Evolutionary conservation across 2,329 filamentous ascomycete species (phyloP).

Genomic region (Akanthomyces dipterigenus): DNA sequence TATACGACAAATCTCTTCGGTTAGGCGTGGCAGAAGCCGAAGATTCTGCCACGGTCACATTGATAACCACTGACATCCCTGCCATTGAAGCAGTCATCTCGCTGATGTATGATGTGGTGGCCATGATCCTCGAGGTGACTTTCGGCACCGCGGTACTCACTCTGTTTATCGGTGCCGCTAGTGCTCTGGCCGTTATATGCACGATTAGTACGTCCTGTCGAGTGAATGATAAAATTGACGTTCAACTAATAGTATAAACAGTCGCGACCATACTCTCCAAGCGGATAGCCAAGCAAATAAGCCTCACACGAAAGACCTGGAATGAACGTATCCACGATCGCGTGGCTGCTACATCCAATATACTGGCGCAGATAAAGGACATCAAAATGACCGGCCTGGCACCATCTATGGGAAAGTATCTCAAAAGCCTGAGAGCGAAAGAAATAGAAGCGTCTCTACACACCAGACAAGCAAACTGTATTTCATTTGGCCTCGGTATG

Average conservation of each 20-base stretch:
- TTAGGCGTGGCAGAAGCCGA: background rate
- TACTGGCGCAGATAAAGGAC: background rate
- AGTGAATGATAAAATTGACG: too few species aligned
- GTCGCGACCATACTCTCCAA: too few species aligned
- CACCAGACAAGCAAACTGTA: background rate
- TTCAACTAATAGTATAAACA: too few species aligned
- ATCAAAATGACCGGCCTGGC: background rate
- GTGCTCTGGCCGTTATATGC: background rate
- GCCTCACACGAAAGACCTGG: background rate
- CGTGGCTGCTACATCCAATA: constrained; percentile 5
- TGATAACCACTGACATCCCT: constrained; percentile 1
- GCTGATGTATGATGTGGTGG: background rate
- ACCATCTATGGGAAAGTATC: background rate
- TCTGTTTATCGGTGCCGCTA: background rate
- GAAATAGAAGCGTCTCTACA: too few species aligned
- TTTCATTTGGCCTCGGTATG: background rate
- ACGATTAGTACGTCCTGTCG: background rate
- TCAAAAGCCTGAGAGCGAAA: too few species aligned
- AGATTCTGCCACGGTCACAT: background rate
- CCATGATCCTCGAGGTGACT: background rate
- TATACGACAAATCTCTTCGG: background rate
- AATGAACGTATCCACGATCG: background rate
- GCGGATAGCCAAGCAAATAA: background rate
- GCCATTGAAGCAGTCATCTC: background rate
- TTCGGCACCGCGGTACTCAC: background rate